phyloP scores from a whole-genome alignment of 768 basidiomycete genomes.

The Boletus rubropictus region DNA sequence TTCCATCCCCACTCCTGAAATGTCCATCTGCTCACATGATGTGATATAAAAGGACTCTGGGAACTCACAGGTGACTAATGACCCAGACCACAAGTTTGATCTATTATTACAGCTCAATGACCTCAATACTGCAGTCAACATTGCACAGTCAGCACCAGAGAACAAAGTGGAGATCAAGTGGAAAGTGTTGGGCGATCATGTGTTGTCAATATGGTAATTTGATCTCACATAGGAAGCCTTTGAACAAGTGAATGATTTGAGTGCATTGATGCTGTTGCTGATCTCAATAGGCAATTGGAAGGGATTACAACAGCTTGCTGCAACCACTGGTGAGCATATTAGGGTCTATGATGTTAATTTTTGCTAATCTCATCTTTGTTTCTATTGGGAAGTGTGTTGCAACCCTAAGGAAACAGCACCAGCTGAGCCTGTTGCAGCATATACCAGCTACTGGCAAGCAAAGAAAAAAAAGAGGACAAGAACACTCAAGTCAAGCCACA shows the following conservation, averaged over 20 bases:
- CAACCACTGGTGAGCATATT: constrained; percentile 54
- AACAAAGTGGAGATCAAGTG: constrained; percentile 78
- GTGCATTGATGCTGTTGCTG: constrained; percentile 81
- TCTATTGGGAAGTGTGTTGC: too few species aligned
- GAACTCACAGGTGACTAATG: constrained; percentile 90
- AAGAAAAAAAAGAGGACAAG: too few species aligned
- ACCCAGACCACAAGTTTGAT: constrained; percentile 95
- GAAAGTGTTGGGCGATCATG: constrained; percentile 94
- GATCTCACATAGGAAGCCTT: constrained; percentile 89
- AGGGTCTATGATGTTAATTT: not conserved
- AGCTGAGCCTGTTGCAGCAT: too few species aligned
- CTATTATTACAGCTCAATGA: constrained; percentile 88
- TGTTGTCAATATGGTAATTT: constrained; percentile 87
- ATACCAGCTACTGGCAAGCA: too few species aligned
- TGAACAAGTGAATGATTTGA: constrained; percentile 77
- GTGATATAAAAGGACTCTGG: constrained; percentile 61
- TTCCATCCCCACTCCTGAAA: not conserved
- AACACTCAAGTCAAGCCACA: too few species aligned
- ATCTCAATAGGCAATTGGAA: constrained; percentile 73
- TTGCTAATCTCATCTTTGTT: not conserved
- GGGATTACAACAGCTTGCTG: constrained; percentile 60
- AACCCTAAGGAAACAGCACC: too few species aligned
- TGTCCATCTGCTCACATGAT: constrained; percentile 1
- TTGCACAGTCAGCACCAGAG: constrained; percentile 66
- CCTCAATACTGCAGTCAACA: constrained; percentile 78